Evolutionary conservation across 2,329 filamentous ascomycete species (phyloP).

Genomic region (Ophiostoma triangulosporum): DNA sequence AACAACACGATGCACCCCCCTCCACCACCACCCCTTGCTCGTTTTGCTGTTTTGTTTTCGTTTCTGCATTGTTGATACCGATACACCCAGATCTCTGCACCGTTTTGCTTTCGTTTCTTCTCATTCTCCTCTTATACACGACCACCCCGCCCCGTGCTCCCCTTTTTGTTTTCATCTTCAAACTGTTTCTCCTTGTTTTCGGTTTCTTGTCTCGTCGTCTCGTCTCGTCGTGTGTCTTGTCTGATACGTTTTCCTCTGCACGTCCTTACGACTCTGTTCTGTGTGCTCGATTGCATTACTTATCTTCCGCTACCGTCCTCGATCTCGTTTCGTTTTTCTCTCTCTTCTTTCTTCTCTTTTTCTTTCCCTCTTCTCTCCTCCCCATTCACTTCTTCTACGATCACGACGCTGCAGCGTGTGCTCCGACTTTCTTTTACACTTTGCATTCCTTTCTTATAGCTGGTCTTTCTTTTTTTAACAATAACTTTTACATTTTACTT

Average conservation of each 20-base stretch:
- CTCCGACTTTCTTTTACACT: constrained; percentile 16
- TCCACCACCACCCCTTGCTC: background rate
- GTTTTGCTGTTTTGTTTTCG: background rate
- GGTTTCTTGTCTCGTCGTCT: background rate
- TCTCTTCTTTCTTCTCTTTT: background rate
- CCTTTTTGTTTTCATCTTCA: background rate
- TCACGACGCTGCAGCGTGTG: constrained; percentile 20
- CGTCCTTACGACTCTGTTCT: background rate
- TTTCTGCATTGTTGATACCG: background rate
- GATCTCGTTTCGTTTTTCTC: background rate
- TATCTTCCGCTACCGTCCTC: background rate
- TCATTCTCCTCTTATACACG: background rate
- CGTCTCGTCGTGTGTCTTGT: background rate
- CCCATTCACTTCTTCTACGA: constrained; percentile 10
- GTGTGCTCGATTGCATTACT: background rate
- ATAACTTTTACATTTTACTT: constrained; percentile 16
- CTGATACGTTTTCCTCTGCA: background rate
- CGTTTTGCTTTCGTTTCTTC: background rate
- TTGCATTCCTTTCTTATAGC: background rate
- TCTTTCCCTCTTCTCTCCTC: constrained; percentile 16
- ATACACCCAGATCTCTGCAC: no score
- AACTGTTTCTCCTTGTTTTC: background rate
- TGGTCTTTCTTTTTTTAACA: constrained; percentile 2
- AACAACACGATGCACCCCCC: background rate
- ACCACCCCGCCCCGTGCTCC: background rate